Evolutionary conservation across 768 basidiomycete species (phyloP).

Genomic region (Leccinum incarnatum): DNA sequence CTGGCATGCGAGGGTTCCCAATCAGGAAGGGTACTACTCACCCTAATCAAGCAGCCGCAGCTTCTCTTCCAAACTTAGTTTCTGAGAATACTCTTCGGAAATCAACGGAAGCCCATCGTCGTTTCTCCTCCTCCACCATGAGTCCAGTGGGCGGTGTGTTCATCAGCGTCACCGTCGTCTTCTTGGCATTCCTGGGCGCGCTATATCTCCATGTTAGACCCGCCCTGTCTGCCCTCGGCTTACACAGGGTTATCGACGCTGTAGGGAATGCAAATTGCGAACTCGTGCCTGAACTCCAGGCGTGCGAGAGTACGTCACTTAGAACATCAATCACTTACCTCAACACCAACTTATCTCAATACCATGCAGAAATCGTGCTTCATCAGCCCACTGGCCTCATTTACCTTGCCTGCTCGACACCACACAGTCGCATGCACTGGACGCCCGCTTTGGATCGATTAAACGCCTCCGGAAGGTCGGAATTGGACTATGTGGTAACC

Average conservation of each 20-base stretch:
- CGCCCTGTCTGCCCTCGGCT: slow-evolving; percentile 40
- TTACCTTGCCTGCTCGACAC: slow-evolving; percentile 63
- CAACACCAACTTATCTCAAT: slow-evolving; percentile 10
- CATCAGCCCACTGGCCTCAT: slow-evolving; percentile 55
- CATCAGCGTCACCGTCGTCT: slow-evolving; percentile 19
- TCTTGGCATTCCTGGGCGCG: slow-evolving; percentile 41
- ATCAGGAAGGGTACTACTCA: no score
- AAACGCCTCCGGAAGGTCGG: slow-evolving; percentile 37
- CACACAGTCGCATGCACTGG: slow-evolving; percentile 48
- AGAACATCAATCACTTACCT: neutral
- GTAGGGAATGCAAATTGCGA: slow-evolving; percentile 51
- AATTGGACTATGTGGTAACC: slow-evolving; percentile 55
- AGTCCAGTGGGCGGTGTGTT: neutral
- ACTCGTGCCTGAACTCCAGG: slow-evolving; percentile 51
- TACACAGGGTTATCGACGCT: slow-evolving; percentile 42
- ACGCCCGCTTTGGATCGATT: slow-evolving; percentile 41
- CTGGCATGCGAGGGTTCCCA: no score
- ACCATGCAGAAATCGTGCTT: slow-evolving; percentile 49
- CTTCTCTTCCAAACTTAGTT: neutral
- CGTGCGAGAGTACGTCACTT: slow-evolving; percentile 59
- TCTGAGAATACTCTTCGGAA: neutral
- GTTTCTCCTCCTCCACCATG: neutral
- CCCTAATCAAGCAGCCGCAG: no score
- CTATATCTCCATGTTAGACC: slow-evolving; percentile 51
- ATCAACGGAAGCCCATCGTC: neutral